Evolutionary conservation across 208 protist species (phyloP).

Genomic region (Leishmania arabica): DNA sequence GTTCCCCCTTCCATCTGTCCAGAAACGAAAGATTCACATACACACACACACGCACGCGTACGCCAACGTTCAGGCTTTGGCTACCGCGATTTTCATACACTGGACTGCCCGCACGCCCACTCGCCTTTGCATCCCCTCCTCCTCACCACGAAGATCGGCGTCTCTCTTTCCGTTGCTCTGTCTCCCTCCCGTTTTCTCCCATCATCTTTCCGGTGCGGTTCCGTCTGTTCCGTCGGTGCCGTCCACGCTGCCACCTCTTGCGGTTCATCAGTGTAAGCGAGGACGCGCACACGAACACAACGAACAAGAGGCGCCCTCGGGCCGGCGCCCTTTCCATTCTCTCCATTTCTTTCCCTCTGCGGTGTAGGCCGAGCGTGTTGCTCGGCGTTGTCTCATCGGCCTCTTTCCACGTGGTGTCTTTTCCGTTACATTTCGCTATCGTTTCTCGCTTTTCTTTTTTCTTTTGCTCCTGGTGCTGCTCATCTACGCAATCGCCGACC

Average conservation of each 20-base stretch:
- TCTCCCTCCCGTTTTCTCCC: not conserved
- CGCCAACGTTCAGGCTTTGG: not conserved
- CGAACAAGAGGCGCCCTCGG: not conserved
- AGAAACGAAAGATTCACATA: not conserved
- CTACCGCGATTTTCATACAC: not conserved
- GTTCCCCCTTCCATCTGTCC: not conserved
- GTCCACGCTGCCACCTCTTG: too few species aligned
- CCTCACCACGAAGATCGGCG: not conserved
- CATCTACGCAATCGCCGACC: not conserved
- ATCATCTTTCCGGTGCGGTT: too few species aligned
- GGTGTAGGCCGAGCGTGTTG: not conserved
- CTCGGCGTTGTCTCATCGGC: not conserved
- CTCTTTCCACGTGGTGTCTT: not conserved
- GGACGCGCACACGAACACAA: not conserved
- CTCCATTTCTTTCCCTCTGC: not conserved
- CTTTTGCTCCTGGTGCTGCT: not conserved
- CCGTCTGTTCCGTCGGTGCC: not conserved
- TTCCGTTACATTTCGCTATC: not conserved
- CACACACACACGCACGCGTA: not conserved
- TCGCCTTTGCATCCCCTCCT: not conserved
- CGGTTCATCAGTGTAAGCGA: not conserved
- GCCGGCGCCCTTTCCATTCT: not conserved
- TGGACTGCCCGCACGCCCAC: not conserved
- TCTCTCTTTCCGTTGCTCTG: slow-evolving; percentile 1
- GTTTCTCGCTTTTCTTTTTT: not conserved